These are phyloP conservation scores for Xylaria cubensis DNA, from an alignment of 495 filamentous ascomycete species.

Conservation along the genomic window DNA sequence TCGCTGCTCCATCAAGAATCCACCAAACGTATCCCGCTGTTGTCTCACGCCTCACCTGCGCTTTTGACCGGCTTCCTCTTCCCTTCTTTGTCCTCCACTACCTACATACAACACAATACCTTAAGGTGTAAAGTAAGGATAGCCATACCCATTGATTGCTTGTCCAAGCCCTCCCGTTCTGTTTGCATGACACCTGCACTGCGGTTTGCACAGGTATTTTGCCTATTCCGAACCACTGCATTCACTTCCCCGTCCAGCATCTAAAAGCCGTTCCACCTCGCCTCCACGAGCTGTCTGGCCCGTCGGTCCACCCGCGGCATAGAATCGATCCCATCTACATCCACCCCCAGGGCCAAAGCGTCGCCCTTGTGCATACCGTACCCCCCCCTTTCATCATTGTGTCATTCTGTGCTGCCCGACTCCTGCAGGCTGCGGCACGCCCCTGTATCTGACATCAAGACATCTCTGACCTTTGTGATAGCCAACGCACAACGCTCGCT, in stretches of 20 bases:
- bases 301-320: slow-evolving; percentile 14
- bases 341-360: not conserved
- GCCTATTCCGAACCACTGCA: slow-evolving; percentile 13
- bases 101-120: slow-evolving; percentile 5
- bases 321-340: not conserved
- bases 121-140: slow-evolving; percentile 15
- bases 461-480: slow-evolving; percentile 48
- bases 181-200: slow-evolving; percentile 6
- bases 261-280: slow-evolving; percentile 2
- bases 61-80: not conserved
- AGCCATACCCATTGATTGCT: not conserved
- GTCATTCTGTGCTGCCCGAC: slow-evolving; percentile 34
- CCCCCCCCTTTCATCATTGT: slow-evolving; percentile 22
- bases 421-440: slow-evolving; percentile 49
- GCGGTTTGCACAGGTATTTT: slow-evolving; percentile 4
- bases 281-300: slow-evolving; percentile 23
- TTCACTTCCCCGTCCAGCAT: not conserved
- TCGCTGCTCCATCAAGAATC: not conserved
- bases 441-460: slow-evolving; percentile 48
- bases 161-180: not conserved
- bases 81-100: slow-evolving; percentile 21
- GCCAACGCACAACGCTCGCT: slow-evolving; percentile 30
- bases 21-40: not conserved
- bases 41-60: slow-evolving; percentile 7
- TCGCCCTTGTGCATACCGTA: slow-evolving; percentile 2